Evolutionary conservation across 1,284 basidiomycete species (phyloP).

Genomic region (Trichosporon sp.): DNA sequence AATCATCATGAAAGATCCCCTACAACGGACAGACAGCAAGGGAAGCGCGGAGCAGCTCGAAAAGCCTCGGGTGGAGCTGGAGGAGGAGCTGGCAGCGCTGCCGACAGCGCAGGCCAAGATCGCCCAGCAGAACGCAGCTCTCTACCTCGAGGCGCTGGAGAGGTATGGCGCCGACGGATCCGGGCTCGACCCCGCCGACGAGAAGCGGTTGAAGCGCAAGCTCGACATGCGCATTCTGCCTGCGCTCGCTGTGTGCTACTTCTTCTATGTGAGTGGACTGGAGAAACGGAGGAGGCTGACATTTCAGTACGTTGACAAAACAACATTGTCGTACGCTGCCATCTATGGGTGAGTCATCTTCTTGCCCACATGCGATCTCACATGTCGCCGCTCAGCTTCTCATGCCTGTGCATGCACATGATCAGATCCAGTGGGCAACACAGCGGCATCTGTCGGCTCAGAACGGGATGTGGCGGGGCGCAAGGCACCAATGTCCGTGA

Average conservation of each 20-base stretch:
- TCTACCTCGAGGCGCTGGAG: conserved; percentile 41
- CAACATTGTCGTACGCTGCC: conserved; percentile 43
- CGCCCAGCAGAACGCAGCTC: conserved; percentile 24
- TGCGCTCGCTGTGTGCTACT: conserved; percentile 38
- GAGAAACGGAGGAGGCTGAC: not conserved
- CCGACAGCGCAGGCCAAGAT: not conserved
- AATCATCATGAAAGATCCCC: not conserved
- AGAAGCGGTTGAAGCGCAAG: conserved; percentile 39
- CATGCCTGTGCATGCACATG: not conserved
- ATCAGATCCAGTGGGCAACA: not conserved
- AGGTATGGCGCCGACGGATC: conserved; percentile 35
- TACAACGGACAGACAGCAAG: conserved; percentile 2
- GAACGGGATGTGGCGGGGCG: not conserved
- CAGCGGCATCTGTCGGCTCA: not conserved
- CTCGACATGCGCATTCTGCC: conserved; percentile 38
- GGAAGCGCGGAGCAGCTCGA: conserved; percentile 1
- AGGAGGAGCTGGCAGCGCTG: conserved; percentile 2
- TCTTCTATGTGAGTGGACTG: conserved; percentile 29
- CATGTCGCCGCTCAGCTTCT: too few relatives aligned
- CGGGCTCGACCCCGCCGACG: conserved; percentile 31
- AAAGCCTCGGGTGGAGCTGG: not conserved
- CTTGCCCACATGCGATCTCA: not conserved
- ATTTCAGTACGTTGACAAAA: conserved; percentile 39
- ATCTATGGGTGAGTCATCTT: conserved; percentile 29
- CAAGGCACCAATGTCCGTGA: too few relatives aligned